Percentiles rank a stretch among this genome's conserved stretches.
These are phyloP conservation scores for Garcia nutans DNA, from an alignment of 345 rosid species.

Conservation along the genomic window DNA sequence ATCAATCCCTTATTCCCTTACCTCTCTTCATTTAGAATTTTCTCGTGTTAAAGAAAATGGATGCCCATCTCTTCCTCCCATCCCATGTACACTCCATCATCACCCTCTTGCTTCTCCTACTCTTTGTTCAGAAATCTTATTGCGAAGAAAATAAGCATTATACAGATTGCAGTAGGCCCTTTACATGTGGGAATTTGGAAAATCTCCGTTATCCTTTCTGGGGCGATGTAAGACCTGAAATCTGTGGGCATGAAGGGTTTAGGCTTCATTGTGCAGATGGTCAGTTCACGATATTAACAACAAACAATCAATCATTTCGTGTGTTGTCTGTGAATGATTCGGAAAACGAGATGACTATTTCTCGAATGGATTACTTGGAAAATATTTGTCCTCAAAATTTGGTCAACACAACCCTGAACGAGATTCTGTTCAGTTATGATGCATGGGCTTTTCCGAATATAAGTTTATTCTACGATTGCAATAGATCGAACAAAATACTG, in stretches of 20 bases:
- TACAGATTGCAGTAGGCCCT: constrained; percentile 25
- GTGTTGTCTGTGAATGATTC: not conserved
- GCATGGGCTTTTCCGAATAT: not conserved
- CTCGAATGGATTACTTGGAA: constrained; percentile 8
- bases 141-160: constrained; percentile 16
- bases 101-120: constrained; percentile 21
- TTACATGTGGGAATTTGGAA: constrained; percentile 32
- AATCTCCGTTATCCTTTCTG: constrained; percentile 50
- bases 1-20: not conserved
- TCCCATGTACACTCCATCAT: not conserved
- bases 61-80: not conserved
- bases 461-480: constrained; percentile 35
- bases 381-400: constrained; percentile 21
- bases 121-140: constrained; percentile 25
- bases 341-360: constrained; percentile 14
- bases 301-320: not conserved
- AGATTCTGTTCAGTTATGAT: not conserved
- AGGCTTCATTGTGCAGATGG: constrained; percentile 27
- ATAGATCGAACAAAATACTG: not conserved
- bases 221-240: constrained; percentile 25
- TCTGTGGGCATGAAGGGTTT: constrained; percentile 42
- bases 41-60: constrained; percentile 2
- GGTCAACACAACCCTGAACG: not conserved
- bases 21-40: not conserved
- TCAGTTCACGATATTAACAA: not conserved